These are phyloP conservation scores for Guadua angustifolia DNA, from an alignment of 176 grass and related monocot genomes.

Conservation along the genomic window DNA sequence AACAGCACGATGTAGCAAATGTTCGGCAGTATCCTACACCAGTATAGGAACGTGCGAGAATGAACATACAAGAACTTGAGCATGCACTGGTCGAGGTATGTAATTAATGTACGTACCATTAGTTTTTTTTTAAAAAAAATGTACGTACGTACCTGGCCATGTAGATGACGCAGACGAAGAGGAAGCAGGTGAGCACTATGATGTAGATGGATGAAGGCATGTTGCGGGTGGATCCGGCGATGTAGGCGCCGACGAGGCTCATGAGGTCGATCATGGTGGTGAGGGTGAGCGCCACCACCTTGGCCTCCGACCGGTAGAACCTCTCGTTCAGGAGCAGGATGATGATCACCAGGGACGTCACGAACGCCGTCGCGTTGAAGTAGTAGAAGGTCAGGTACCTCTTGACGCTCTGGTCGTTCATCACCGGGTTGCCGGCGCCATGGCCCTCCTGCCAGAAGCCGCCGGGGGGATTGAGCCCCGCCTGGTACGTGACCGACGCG, in stretches of 20 bases:
- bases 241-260: slow-evolving; percentile 50
- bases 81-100: not conserved
- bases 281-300: slow-evolving; percentile 41
- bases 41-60: not conserved
- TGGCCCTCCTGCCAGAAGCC: slow-evolving; percentile 48
- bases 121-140: no score
- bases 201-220: slow-evolving; percentile 29
- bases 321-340: slow-evolving; percentile 46
- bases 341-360: slow-evolving; percentile 50
- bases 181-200: slow-evolving; percentile 35
- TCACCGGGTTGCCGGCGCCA: slow-evolving; percentile 6
- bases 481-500: slow-evolving; percentile 46
- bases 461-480: slow-evolving; percentile 49
- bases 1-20: not conserved
- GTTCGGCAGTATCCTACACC: not conserved
- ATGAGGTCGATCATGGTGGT: slow-evolving; percentile 35
- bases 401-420: not conserved
- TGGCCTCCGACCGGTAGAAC: slow-evolving; percentile 29
- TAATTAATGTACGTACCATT: not conserved
- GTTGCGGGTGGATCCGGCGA: slow-evolving; percentile 26
- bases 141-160: not conserved
- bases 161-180: slow-evolving; percentile 36
- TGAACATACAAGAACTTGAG: not conserved
- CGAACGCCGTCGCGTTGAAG: slow-evolving; percentile 53
- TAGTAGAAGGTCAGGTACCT: slow-evolving; percentile 49